Evolutionary conservation across 139 green algal genomes (phyloP), one percentile per base, ranked within the genome.

Genomic region (Micractinium sp.): DNA sequence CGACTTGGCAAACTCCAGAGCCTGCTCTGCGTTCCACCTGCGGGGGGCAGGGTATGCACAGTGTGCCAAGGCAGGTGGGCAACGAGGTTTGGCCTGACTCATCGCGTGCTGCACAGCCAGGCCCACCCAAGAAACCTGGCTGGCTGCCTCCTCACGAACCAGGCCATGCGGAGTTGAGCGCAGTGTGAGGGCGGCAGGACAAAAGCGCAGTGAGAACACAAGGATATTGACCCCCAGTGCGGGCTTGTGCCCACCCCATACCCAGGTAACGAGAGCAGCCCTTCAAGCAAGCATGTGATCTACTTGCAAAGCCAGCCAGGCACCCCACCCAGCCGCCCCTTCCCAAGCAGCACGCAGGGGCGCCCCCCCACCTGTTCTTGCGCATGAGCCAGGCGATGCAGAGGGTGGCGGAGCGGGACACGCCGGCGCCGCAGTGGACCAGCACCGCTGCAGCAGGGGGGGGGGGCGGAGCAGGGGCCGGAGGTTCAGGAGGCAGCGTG

Each of bases 391-490:
- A 97, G 69, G 95, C 95, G 33, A 96, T 94, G 76, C 89, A 90
- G 79, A 98, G 92, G 0, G 94, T 94, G 76, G 96, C 95, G 20
- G 92, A 96, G 66, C 96, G 93, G 39, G 90, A 95, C 31, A 96
- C 95, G 9, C 96, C 96, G 14, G 95, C 95, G 13, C 96, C 96
- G 81, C 96, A 98, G 91, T 98, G 96, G 81, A 98, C 94, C 87
- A 98, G 91, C 83, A 96, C 93, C 3, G 90, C 95, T 95, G 92
- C 86, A 84, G 78, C 31, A 71, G 27, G 12, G 47, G 15, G 38
- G 18, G 13, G 36, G n/a, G 61, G 23, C 4, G 20, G 63, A 23
- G 63, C 63, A 29, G 39, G 78, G 27, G 39, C 15, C 22, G 35
- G 12, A 60, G 76, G 5, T 56, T 81, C 18, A 20, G 56, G 16